phyloP scores from a whole-genome alignment of 2,329 filamentous ascomycete genomes.

The Graphiopsis chlorocephala region DNA sequence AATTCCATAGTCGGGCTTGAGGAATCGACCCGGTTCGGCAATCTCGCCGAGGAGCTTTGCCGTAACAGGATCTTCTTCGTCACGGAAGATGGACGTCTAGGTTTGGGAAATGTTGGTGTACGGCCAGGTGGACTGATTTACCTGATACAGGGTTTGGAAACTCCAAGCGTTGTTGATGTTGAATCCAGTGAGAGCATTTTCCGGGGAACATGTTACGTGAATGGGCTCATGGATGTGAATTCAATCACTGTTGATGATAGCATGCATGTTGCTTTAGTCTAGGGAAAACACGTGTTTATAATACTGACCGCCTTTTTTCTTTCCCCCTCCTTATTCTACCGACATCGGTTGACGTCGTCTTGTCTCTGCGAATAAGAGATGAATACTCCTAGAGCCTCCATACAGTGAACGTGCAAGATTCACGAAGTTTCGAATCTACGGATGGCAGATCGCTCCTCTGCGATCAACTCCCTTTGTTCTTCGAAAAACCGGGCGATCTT shows the following conservation, averaged over 20 bases:
- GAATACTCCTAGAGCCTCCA: background rate
- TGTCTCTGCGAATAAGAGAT: background rate
- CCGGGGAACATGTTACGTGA: background rate
- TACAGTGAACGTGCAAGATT: background rate
- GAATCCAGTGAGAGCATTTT: background rate
- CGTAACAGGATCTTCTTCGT: background rate
- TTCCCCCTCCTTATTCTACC: background rate
- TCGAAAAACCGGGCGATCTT: constrained; percentile 8
- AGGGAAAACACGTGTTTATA: background rate
- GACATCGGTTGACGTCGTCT: background rate
- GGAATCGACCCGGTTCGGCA: background rate
- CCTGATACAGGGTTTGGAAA: background rate
- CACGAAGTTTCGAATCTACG: background rate
- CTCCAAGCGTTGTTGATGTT: background rate
- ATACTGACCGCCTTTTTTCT: background rate
- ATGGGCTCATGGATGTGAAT: constrained; percentile 1
- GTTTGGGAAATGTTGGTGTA: background rate
- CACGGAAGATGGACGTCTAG: background rate
- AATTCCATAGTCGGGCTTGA: background rate
- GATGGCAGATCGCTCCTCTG: constrained; percentile 2
- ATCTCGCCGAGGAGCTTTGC: background rate
- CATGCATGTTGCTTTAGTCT: constrained; percentile 1
- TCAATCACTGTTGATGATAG: background rate
- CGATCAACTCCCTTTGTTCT: constrained; percentile 6
- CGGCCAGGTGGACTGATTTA: background rate